phyloP scores from a whole-genome alignment of 352 stramenopile species.

The Phytophthora parvispora region DNA sequence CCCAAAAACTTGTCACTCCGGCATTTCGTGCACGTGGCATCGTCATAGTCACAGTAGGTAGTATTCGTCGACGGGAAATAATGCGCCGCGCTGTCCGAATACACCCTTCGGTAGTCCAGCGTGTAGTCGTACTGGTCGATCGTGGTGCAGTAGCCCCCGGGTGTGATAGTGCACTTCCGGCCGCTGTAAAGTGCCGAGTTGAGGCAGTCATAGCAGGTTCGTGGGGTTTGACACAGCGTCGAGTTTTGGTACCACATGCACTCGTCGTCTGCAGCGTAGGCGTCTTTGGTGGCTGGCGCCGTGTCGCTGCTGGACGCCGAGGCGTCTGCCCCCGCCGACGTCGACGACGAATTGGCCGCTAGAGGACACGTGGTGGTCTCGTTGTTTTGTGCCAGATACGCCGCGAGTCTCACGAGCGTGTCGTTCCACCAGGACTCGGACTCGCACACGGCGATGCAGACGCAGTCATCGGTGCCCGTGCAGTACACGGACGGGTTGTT shows the following conservation, averaged over 20 bases:
- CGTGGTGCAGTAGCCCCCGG: constrained; percentile 64
- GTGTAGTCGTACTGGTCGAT: constrained; percentile 50
- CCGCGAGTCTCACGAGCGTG: constrained; percentile 44
- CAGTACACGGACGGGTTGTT: constrained; percentile 67
- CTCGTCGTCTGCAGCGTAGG: constrained; percentile 45
- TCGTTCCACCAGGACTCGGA: constrained; percentile 51
- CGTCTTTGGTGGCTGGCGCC: constrained; percentile 34
- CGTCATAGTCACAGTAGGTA: constrained; percentile 59
- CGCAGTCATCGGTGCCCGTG: constrained; percentile 42
- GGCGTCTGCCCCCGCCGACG: constrained; percentile 12
- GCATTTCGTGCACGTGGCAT: constrained; percentile 42
- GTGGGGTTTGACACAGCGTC: constrained; percentile 50
- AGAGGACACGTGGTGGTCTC: constrained; percentile 39
- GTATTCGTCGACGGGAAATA: constrained; percentile 71
- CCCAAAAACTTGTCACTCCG: constrained; percentile 32
- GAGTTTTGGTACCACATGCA: constrained; percentile 79
- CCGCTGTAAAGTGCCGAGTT: constrained; percentile 51
- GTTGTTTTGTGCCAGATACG: constrained; percentile 21
- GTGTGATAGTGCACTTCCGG: constrained; percentile 61
- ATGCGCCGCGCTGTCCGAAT: constrained; percentile 35
- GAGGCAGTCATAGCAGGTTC: constrained; percentile 71
- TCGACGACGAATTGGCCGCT: constrained; percentile 42
- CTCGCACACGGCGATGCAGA: constrained; percentile 71
- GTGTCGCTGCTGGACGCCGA: constrained; percentile 22
- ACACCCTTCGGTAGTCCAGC: constrained; percentile 53